phyloP scores from a whole-genome alignment of 345 rosid species.

The Combretum micranthum region DNA sequence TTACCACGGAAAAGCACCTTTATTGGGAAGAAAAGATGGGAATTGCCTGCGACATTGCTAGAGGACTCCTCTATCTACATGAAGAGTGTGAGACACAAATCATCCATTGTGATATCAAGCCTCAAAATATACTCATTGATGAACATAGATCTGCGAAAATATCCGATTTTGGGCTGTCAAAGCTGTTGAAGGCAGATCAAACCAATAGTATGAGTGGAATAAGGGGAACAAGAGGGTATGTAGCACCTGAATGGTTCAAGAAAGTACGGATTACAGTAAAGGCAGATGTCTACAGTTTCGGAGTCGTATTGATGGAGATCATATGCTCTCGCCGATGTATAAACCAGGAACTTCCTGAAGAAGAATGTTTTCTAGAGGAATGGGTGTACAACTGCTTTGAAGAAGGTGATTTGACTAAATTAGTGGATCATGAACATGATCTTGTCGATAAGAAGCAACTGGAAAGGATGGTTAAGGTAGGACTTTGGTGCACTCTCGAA shows the following conservation, averaged over 20 bases:
- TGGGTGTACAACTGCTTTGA: conserved; percentile 21
- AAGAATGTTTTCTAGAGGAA: conserved; percentile 13
- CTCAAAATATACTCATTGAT: too few relatives aligned
- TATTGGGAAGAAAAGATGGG: conserved; percentile 8
- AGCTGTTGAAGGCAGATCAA: too few relatives aligned
- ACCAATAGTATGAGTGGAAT: too few relatives aligned
- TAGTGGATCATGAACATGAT: conserved; percentile 19
- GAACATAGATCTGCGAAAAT: too few relatives aligned
- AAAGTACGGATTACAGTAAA: conserved; percentile 5
- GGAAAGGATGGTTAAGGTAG: conserved; percentile 20
- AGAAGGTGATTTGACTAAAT: conserved; percentile 10
- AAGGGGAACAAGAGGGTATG: conserved; percentile 31
- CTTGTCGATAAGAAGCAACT: conserved; percentile 13
- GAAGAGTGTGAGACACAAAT: conserved; percentile 14
- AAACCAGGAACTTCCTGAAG: conserved; percentile 6
- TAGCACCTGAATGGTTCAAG: conserved; percentile 26
- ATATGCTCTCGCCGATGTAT: conserved; percentile 12
- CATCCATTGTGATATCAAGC: conserved; percentile 23
- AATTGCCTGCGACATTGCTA: conserved; percentile 9
- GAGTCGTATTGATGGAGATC: conserved; percentile 22
- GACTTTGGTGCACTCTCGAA: too few relatives aligned
- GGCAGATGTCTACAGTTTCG: conserved; percentile 22
- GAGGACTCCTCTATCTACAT: conserved; percentile 11
- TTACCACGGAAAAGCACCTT: not conserved
- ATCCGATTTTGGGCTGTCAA: too few relatives aligned